Evolutionary conservation across 345 rosid genomes (phyloP).

Genomic region (Lepidium didymum): DNA sequence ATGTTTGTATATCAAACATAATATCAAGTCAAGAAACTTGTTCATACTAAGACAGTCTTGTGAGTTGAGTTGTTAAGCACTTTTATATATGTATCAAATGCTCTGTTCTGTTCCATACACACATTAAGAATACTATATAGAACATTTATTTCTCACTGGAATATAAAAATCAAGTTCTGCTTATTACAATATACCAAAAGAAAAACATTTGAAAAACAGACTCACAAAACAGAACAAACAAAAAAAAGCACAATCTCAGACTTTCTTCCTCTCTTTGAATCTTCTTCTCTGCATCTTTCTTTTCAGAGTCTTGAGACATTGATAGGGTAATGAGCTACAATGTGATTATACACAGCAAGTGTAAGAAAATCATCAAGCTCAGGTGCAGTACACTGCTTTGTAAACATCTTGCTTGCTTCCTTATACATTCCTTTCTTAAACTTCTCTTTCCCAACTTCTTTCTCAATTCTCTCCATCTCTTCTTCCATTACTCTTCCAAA

Average conservation of each 20-base stretch:
- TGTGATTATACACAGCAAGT: slow-evolving; percentile 59
- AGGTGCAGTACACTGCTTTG: slow-evolving; percentile 55
- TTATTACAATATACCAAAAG: slow-evolving; percentile 14
- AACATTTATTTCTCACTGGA: slow-evolving; percentile 21
- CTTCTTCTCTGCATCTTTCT: not conserved
- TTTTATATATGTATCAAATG: not conserved
- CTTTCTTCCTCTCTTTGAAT: not conserved
- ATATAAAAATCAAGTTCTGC: not conserved
- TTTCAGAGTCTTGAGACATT: slow-evolving; percentile 47
- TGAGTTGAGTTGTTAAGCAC: no score
- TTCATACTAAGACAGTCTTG: no score
- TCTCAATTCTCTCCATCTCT: slow-evolving; percentile 78
- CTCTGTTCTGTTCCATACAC: not conserved
- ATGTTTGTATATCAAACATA: no score
- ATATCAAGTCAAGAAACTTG: no score
- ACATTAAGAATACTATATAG: not conserved
- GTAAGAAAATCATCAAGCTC: slow-evolving; percentile 82
- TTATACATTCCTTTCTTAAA: slow-evolving; percentile 65
- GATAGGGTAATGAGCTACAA: slow-evolving; percentile 54
- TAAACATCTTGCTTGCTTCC: slow-evolving; percentile 71
- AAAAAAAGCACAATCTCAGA: not conserved
- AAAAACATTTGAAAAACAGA: not conserved
- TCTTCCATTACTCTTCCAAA: slow-evolving; percentile 83
- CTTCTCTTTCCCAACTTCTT: slow-evolving; percentile 78
- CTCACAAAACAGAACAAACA: not conserved